These are phyloP conservation scores for Laguncularia racemosa DNA, from an alignment of 345 rosid genomes.

Conservation along the genomic window DNA sequence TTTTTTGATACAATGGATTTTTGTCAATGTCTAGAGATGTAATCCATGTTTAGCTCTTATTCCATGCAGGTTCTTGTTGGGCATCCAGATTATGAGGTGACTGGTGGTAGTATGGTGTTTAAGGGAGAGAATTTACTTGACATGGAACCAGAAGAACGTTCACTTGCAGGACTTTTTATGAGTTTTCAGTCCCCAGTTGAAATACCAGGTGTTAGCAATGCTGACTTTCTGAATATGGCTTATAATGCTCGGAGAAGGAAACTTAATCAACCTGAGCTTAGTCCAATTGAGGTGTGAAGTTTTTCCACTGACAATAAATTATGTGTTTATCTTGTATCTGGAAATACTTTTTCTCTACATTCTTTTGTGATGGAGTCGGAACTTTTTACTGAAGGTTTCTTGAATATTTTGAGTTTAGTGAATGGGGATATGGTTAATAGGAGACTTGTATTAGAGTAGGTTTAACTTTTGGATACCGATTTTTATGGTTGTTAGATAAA, in stretches of 20 bases:
- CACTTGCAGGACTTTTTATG: too few species aligned
- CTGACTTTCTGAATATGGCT: conserved; percentile 91
- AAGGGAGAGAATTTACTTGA: conserved; percentile 44
- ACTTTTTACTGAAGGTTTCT: too few species aligned
- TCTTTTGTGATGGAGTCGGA: too few species aligned
- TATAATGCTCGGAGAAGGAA: conserved; percentile 81
- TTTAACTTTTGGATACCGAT: too few species aligned
- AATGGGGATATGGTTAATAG: too few species aligned
- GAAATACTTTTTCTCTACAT: too few species aligned
- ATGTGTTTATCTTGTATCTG: too few species aligned
- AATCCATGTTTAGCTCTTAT: conserved; percentile 6
- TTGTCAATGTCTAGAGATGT: not conserved
- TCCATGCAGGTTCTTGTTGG: conserved; percentile 77
- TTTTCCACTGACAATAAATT: too few species aligned
- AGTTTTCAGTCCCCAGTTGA: too few species aligned
- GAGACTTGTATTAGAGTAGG: too few species aligned
- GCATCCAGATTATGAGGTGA: conserved; percentile 93
- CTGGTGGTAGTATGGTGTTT: conserved; percentile 75
- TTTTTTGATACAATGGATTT: not conserved
- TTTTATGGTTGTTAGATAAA: too few species aligned
- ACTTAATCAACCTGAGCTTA: conserved; percentile 75
- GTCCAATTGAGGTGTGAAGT: conserved; percentile 66
- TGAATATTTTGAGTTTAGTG: too few species aligned
- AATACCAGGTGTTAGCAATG: conserved; percentile 78
- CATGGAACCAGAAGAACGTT: conserved; percentile 90